These are phyloP conservation scores for Theileria annulata DNA, from an alignment of 169 alveolate genomes.

Conservation along the genomic window DNA sequence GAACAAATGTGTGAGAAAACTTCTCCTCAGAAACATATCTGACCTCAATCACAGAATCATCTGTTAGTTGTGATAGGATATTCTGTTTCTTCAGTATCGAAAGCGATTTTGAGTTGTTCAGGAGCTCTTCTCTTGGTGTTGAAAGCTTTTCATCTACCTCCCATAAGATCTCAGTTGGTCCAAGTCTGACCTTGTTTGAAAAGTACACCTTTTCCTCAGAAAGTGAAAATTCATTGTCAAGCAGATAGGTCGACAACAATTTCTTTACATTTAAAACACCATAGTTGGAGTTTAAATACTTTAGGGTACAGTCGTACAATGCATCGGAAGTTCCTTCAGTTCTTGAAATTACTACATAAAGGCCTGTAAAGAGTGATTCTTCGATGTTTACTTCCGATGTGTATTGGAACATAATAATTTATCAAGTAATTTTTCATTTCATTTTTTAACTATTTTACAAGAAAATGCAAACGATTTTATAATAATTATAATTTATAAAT, in stretches of 20 bases:
- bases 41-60: background rate
- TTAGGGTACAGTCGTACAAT: background rate
- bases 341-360: background rate
- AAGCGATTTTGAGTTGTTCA: background rate
- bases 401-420: background rate
- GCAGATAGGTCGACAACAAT: background rate
- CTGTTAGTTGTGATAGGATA: background rate
- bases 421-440: too few species aligned
- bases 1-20: background rate
- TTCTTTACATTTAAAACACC: background rate
- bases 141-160: background rate
- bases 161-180: slow-evolving; percentile 11
- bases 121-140: background rate
- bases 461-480: too few species aligned
- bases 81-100: background rate
- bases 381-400: background rate
- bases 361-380: slow-evolving; percentile 7
- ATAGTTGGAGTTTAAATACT: background rate
- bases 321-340: background rate
- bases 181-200: slow-evolving; percentile 4
- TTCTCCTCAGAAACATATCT: slow-evolving; percentile 10
- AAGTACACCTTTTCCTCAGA: background rate
- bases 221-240: background rate
- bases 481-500: too few species aligned
- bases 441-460: too few species aligned